phyloP scores from a whole-genome alignment of 345 rosid genomes.

The Eucalyptus cladocalyx region DNA sequence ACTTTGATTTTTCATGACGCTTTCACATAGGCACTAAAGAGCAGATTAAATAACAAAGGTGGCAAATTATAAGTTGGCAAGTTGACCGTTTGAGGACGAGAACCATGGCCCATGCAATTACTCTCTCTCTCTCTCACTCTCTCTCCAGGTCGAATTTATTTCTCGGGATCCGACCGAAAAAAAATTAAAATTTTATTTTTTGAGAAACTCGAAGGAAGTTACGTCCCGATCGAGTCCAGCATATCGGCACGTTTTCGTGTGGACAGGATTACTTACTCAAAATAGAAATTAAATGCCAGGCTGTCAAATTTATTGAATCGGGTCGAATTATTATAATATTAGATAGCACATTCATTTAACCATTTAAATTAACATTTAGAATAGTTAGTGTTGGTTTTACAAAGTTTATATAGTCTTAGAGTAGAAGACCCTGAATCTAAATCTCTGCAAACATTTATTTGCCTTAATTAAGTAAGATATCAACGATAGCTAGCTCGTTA shows the following conservation, averaged over 20 bases:
- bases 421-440: not conserved
- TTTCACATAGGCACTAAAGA: not conserved
- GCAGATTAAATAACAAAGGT: not conserved
- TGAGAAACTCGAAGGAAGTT: not conserved
- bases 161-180: not conserved
- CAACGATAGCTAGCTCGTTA: accelerated
- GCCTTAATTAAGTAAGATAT: not conserved
- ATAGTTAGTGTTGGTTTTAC: not conserved
- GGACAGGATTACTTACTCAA: not conserved
- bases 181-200: not conserved
- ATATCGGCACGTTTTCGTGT: not conserved
- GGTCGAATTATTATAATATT: not conserved
- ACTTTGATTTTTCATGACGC: not conserved
- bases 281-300: not conserved
- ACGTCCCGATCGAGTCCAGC: not conserved
- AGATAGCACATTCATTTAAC: not conserved
- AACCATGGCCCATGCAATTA: not conserved
- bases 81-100: not conserved
- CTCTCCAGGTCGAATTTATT: not conserved
- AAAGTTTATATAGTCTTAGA: not conserved
- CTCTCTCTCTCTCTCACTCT: not conserved
- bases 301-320: not conserved
- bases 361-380: not conserved
- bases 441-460: not conserved
- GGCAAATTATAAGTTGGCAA: not conserved